Base-by-base conservation (phyloP, 441 rosid species). In the Erodium moschatum region DNA sequence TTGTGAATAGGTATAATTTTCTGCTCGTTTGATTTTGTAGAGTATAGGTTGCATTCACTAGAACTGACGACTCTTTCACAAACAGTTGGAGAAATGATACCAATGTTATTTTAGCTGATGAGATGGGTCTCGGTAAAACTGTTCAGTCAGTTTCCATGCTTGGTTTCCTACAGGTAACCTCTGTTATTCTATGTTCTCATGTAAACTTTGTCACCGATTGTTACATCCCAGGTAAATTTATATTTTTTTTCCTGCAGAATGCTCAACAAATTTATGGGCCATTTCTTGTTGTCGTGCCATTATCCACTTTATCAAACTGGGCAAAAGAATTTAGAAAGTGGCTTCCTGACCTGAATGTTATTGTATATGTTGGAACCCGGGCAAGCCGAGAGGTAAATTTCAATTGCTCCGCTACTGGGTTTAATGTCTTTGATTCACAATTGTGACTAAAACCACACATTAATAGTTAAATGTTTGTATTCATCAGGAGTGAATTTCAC, bases 101-200 rank as follows among this genome's bases (percentile, higher is more conserved):
- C 20, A 96, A 96, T 85, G 99, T 96, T 76, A 96, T 96, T 79
- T 85, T 92, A 83, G 99, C 99, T 75, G 99, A 96, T 77, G 99
- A 96, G 80, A 96, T 96, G 99, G 99, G 99, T 81, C 99, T 96
- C 71, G 99, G 99, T 69, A 96, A 96, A 86, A 96, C 99, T 73
- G 97, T 96, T 71, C 99, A 96, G 87, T 96, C 99, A 27, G 94
- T 96, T 66, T 96, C 99, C 16, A 90, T 96, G 99, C 97, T 96
- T 70, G 99, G 99, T 68, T 96, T 96, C 73, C 79, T 96, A 76
- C 99, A 90, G 99, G 99, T 96, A 71, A 71, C 19, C 65, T 74
- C 20, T 19, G 21, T 66, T 29, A 44, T 58, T 75, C 69, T 70
- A 60, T 67, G 27, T 21, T 7, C 35, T 66, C 42, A 40, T 75